Evolutionary conservation across 208 protist species (phyloP), one percentile per base, ranked within the genome.

Genomic region (Acanthamoeba royreba): DNA sequence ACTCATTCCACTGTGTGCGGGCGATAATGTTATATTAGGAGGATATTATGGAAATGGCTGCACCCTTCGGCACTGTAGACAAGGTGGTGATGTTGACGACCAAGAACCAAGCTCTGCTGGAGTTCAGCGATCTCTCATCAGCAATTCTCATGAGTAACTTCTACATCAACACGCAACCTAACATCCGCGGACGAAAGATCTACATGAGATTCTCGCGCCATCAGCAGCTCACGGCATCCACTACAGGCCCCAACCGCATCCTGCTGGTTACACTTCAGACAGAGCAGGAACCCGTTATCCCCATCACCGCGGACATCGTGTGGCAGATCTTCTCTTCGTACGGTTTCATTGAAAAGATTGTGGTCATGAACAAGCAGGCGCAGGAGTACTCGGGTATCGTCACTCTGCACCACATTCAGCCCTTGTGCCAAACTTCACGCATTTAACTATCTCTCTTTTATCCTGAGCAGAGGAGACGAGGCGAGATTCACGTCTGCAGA

Each of bases 341-440:
- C 79, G 79, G 79, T 22, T 88, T 88, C 43, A 88, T 88, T 38
- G 79, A 88, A 88, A 88, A 88, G 79, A 88, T 88, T 33, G 79
- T 88, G 31, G 79, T 88, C 79, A 88, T 88, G 25, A 88, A 88
- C 79, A 88, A 88, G 43, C 25, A 19, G n/a, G 38, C 79, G 19
- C 43, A 88, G 22, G 79, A n/a, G 28, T 88, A 42, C 58, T 19
- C n/a, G 13, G 25, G 28, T 33, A n/a, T 55, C 15, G 13, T 63
- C 31, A 15, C 31, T 88, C 43, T 33, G 13, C 28, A 13, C 43
- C 46, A 63, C 31, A 58, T 55, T 22, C 43, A 55, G 31, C n/a
- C 35, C 43, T 22, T 55, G 47, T 17, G 25, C 11, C 31, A 58
- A 15, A 17, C 35, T 15, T 88, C 31, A 13, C 17, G 15, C 79